Evolutionary conservation across 2,329 filamentous ascomycete genomes (phyloP), one percentile per base, ranked within the genome.

Genomic region (Didymella arachidicola): DNA sequence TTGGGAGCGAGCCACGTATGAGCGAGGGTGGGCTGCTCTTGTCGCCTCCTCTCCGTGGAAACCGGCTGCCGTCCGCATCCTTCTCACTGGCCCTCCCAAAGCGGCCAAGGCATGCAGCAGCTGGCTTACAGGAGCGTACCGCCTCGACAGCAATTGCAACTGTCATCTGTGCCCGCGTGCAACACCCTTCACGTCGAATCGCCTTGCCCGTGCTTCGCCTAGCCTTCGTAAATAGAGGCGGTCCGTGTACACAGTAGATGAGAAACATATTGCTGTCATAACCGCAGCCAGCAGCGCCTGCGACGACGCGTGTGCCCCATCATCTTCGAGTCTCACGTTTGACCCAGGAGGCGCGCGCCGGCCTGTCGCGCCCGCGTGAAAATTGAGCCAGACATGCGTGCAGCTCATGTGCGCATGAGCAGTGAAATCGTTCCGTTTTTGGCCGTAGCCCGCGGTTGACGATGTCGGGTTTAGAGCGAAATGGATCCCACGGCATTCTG

Each of bases 1-100:
- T 53, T 61, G 58, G 60, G 57, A 22, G 68, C 61, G 66, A 68
- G 72, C 71, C 69, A 73, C 69, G 67, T 71, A 69, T 64, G 47
- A 43, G 62, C 58, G 53, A 39, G 52, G 55, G 42, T 46, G 50
- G 41, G 41, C 29, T 53, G 53, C 55, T 52, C 53, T 57, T 57
- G 49, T 57, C 49, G 61, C 58, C 61, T 58, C 46, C 57, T 53
- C 44, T 51, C 57, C 60, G 60, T 62, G 57, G 34, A 57, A 60
- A 62, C 62, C 62, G 56, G 58, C 59, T 62, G 57, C 57, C 50
- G 51, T 56, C 59, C 53, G 52, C 56, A 55, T 48, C 53, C 39
- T 56, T 45, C 51, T 47, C 42, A 54, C 41, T 52, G 56, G 59
- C 57, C 57, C 22, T 29, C 53, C 45, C 52, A 57, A 55, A 39